Conservation (phyloP, 1,139 yeast species). For the Pichia norvegensis region DNA sequence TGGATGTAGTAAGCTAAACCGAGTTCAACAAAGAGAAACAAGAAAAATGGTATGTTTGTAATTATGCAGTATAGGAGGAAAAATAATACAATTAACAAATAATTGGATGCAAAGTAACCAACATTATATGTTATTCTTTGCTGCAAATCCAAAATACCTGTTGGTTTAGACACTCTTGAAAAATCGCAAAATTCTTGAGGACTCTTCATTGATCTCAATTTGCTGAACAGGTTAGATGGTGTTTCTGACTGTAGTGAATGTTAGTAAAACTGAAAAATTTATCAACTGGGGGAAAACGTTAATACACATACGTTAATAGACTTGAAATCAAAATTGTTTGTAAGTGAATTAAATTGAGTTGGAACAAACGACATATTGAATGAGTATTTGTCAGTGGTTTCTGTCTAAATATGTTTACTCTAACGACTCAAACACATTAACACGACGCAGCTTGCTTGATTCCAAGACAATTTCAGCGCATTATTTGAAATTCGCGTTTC, state of each 20-base stretch:
- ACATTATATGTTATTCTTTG: conserved; percentile 46
- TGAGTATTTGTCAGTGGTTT: neutral
- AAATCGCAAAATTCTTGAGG: conserved; percentile 53
- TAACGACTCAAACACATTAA: too few relatives aligned
- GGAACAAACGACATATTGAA: conserved; percentile 27
- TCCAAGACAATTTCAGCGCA: too few relatives aligned
- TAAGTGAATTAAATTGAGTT: conserved; percentile 28
- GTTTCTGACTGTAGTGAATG: conserved; percentile 23
- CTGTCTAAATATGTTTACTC: too few relatives aligned
- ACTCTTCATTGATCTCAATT: conserved; percentile 43
- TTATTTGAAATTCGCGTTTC: too few relatives aligned
- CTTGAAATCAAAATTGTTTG: conserved; percentile 27
- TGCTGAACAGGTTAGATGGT: conserved; percentile 31
- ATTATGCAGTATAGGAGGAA: conserved; percentile 23
- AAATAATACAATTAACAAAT: conserved; percentile 37
- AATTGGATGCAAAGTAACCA: conserved; percentile 49
- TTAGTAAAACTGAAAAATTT: neutral
- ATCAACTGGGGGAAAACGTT: neutral
- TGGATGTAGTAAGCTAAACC: conserved; percentile 70
- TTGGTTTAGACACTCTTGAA: conserved; percentile 46
- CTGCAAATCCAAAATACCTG: conserved; percentile 44
- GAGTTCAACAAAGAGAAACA: conserved; percentile 52
- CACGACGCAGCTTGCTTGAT: too few relatives aligned
- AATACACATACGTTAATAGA: conserved; percentile 24
- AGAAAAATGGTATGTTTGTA: conserved; percentile 49